These are phyloP conservation scores for Lanmaoa rubissima DNA, from an alignment of 768 basidiomycete species.

Conservation along the genomic window DNA sequence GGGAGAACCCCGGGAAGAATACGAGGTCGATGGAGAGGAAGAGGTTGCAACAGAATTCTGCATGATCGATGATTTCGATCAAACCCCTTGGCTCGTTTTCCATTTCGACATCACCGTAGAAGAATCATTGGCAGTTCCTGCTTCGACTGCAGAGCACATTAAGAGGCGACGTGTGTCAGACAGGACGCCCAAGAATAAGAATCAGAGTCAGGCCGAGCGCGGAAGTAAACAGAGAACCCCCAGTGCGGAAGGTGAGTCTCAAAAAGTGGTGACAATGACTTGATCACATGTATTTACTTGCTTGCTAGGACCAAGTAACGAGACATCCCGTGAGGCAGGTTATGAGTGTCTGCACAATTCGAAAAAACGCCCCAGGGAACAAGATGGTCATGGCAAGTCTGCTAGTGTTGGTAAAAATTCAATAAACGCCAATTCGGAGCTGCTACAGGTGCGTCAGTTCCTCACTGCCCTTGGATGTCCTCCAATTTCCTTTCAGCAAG, in stretches of 20 bases:
- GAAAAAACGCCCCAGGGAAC: not conserved
- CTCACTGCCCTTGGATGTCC: no score
- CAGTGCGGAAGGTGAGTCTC: not conserved
- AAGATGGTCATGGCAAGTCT: not conserved
- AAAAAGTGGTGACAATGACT: not conserved
- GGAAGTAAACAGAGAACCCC: not conserved
- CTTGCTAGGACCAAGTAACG: not conserved
- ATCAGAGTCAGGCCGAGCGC: not conserved
- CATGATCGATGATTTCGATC: conserved; percentile 15
- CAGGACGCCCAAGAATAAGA: not conserved
- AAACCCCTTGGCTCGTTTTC: conserved; percentile 14
- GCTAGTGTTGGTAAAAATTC: not conserved
- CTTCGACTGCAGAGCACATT: not conserved
- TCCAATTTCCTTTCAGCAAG: conserved; percentile 1
- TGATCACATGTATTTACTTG: not conserved
- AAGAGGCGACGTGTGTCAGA: not conserved
- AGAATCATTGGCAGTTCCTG: not conserved
- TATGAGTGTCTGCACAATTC: not conserved
- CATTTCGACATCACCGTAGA: conserved; percentile 7
- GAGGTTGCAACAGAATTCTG: not conserved
- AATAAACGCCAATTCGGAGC: not conserved
- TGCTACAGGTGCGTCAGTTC: conserved; percentile 1
- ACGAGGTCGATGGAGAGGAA: not conserved
- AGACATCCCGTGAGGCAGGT: not conserved
- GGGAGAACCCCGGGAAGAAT: not conserved